These are phyloP conservation scores for Raphanus raphanistrum DNA, from an alignment of 345 rosid species.

Conservation along the genomic window DNA sequence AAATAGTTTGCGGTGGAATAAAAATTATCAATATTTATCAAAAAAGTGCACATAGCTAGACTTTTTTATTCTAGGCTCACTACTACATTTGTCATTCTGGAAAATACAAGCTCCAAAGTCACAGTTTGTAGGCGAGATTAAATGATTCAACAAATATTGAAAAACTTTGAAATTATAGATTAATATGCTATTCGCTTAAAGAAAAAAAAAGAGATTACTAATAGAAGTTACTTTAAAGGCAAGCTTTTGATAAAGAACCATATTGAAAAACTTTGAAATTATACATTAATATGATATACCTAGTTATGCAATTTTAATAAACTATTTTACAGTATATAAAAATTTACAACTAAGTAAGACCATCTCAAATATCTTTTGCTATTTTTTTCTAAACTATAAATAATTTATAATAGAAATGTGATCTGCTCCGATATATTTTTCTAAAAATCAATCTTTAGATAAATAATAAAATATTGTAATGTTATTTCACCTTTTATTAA, in stretches of 20 bases:
- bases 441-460: too few relatives aligned
- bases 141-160: too few relatives aligned
- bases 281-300: neutral
- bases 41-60: neutral
- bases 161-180: too few relatives aligned
- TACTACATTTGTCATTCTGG: neutral
- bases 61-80: neutral
- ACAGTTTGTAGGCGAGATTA: neutral
- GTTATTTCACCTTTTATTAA: too few relatives aligned
- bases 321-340: neutral
- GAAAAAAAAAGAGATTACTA: neutral
- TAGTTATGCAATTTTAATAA: neutral
- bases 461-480: too few relatives aligned
- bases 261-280: neutral
- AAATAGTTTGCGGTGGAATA: conserved; percentile 12
- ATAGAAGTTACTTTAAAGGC: neutral
- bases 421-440: too few relatives aligned
- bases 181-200: neutral
- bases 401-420: too few relatives aligned
- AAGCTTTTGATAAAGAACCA: neutral
- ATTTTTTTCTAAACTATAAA: too few relatives aligned
- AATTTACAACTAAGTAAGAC: neutral
- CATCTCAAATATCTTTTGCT: too few relatives aligned
- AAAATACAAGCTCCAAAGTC: conserved; percentile 7
- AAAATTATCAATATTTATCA: neutral